These are phyloP conservation scores for Castanea crenata DNA, from an alignment of 306 rosid species.

Conservation along the genomic window DNA sequence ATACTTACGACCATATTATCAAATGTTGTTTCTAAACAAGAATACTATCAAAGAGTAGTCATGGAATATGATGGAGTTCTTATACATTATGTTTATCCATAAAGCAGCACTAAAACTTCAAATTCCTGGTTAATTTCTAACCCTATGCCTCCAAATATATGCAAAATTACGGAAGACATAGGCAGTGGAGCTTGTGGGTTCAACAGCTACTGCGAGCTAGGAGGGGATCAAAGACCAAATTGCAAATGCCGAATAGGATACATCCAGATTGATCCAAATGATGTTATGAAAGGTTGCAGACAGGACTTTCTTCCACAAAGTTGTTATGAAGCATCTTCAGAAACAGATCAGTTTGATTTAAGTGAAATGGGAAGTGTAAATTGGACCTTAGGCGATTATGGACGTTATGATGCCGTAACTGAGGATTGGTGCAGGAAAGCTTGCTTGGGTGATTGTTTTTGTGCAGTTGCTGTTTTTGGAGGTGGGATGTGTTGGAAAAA, in stretches of 20 bases:
- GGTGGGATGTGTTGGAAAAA: constrained; percentile 24
- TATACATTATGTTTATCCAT: constrained; percentile 31
- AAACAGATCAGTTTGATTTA: constrained; percentile 8
- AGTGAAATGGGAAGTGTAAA: background rate
- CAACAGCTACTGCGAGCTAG: background rate
- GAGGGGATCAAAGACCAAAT: background rate
- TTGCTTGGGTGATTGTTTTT: constrained; percentile 39
- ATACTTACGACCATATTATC: background rate
- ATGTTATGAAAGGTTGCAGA: constrained; percentile 25
- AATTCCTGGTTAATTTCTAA: background rate
- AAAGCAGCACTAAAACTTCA: background rate
- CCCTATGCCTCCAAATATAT: background rate
- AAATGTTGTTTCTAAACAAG: background rate
- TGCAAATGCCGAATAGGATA: constrained; percentile 25
- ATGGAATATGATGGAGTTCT: constrained; percentile 61
- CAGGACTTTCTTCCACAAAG: constrained; percentile 29
- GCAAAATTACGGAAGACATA: rapidly evolving
- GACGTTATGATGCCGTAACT: background rate
- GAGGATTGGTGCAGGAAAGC: constrained; percentile 35
- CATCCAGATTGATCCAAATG: constrained; percentile 25
- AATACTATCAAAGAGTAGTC: constrained; percentile 48
- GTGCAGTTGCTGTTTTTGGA: constrained; percentile 18
- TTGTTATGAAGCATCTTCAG: constrained; percentile 18
- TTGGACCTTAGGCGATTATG: constrained; percentile 16
- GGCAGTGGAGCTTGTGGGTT: constrained; percentile 2